A percentile compares a stretch with the other conserved stretches of the same genome.
Conservation (phyloP, 306 rosid genomes). For the Fagus sylvatica region DNA sequence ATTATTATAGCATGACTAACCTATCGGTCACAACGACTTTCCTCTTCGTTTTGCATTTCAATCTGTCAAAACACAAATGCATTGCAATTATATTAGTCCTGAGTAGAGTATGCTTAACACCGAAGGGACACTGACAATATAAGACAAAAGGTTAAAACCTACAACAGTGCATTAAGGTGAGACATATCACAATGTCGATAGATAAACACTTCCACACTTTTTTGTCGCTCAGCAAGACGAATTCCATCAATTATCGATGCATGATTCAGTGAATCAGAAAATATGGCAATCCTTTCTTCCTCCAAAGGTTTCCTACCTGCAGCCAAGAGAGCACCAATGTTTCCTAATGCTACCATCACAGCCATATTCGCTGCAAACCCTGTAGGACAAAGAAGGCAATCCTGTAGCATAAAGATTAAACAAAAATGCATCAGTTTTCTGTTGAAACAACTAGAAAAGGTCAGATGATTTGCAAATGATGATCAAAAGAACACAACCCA, state of each 20-base stretch:
- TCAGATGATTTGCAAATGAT: background rate
- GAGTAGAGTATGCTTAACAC: background rate
- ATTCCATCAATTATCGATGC: slow-evolving; percentile 96
- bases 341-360: slow-evolving; percentile 94
- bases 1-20: slow-evolving; percentile 39
- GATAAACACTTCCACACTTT: slow-evolving; percentile 62
- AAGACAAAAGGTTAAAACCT: slow-evolving; percentile 50
- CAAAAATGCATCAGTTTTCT: slow-evolving; percentile 44
- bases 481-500: slow-evolving; percentile 6
- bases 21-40: slow-evolving; percentile 93
- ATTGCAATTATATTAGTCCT: slow-evolving; percentile 15
- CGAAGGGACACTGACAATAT: background rate
- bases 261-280: slow-evolving; percentile 85
- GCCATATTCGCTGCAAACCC: slow-evolving; percentile 99
- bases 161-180: slow-evolving; percentile 79
- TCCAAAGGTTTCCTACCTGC: slow-evolving; percentile 50
- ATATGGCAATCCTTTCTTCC: slow-evolving; percentile 72
- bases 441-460: background rate
- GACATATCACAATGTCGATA: slow-evolving; percentile 91
- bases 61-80: slow-evolving; percentile 50
- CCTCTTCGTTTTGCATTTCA: slow-evolving; percentile 62
- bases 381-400: slow-evolving; percentile 99
- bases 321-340: slow-evolving; percentile 70
- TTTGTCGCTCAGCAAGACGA: slow-evolving; percentile 81
- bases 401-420: slow-evolving; percentile 70